Percentiles rank a stretch among this genome's conserved stretches.
Conservation (phyloP, 179 eudicot genomes). For the Silene vulgaris region DNA sequence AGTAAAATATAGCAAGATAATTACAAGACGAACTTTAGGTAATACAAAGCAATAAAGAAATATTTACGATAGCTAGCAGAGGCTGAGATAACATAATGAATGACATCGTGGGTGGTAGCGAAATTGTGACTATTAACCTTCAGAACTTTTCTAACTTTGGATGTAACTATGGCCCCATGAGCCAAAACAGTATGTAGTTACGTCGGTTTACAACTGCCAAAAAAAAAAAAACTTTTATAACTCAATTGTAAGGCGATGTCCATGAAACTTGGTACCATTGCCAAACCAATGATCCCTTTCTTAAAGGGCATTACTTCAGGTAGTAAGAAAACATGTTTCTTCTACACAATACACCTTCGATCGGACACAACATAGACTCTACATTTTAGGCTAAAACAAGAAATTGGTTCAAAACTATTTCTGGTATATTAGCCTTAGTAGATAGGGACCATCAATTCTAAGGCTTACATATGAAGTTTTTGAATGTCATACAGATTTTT, state of each 20-base stretch:
- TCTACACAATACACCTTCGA: neutral
- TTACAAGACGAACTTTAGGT: no score
- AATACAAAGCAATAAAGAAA: no score
- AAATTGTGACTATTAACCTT: neutral
- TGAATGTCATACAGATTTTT: neutral
- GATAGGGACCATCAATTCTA: conserved; percentile 2
- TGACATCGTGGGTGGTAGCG: neutral
- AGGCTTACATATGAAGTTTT: conserved; percentile 19
- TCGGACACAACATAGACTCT: neutral
- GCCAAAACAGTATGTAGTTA: no score
- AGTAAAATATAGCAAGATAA: no score
- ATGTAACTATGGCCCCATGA: no score
- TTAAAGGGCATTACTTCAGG: no score
- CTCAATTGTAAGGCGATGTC: no score
- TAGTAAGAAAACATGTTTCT: neutral
- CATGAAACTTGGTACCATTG: no score
- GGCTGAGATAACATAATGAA: neutral
- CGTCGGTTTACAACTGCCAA: no score
- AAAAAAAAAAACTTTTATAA: no score
- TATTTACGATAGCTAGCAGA: neutral
- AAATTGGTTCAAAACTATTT: neutral
- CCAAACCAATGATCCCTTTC: no score
- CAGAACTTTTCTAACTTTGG: no score
- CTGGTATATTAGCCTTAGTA: neutral
- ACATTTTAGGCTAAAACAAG: neutral